Percentiles rank a stretch among this genome's conserved stretches.
These are phyloP conservation scores for Paramecium sexaurelia DNA, from an alignment of 73 alveolate genomes.

Conservation along the genomic window DNA sequence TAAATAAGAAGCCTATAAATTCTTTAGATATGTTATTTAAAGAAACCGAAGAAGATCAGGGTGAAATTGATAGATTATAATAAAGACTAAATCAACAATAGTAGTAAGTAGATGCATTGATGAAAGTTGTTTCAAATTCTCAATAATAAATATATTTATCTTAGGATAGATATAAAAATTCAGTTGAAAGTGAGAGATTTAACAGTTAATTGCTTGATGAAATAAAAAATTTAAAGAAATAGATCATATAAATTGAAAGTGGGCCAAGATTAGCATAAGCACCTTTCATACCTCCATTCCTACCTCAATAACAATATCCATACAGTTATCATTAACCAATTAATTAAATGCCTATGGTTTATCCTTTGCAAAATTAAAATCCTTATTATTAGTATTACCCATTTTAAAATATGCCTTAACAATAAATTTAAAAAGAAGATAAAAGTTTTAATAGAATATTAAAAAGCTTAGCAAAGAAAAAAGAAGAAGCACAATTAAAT, in stretches of 20 bases:
- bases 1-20: background rate
- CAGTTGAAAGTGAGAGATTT: background rate
- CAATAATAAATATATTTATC: background rate
- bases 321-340: background rate
- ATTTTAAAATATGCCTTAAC: background rate
- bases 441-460: background rate
- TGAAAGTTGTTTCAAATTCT: background rate
- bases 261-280: background rate
- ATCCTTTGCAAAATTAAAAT: background rate
- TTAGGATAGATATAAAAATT: background rate
- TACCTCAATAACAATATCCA: background rate
- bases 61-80: background rate
- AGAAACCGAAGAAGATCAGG: background rate
- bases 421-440: background rate
- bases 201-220: background rate
- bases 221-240: background rate
- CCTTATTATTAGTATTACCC: background rate
- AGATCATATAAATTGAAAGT: background rate
- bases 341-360: background rate
- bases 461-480: background rate
- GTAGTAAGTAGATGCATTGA: background rate
- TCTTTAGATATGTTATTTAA: background rate
- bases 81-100: background rate
- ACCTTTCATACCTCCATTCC: background rate
- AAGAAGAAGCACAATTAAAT: background rate